Base-by-base conservation (phyloP, 1,284 basidiomycete species). In the Moesziomyces sp. region DNA sequence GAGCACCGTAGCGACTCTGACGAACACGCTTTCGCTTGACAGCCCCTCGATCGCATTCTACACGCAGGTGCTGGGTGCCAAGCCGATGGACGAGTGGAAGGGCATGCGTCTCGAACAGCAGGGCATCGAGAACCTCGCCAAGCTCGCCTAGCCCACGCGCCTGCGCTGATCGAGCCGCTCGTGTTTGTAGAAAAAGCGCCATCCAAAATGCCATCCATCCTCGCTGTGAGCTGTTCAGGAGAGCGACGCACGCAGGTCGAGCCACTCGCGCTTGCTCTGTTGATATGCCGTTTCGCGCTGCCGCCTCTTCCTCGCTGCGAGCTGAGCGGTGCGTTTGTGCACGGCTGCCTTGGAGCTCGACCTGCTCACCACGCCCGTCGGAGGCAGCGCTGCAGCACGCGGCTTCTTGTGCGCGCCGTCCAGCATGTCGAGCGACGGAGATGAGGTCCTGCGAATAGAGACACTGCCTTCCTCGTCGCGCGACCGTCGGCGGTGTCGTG, bases 21-120 rank as follows among this genome's bases (percentile, higher is more conserved):
- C 30, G 21, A 38, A 4, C 24, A 3, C 24, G 24, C 6, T 7
- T 26, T 26, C 42, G 11, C 44, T 50, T 7, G 24, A 48, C 64
- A 77, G 67, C 72, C 93, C 93, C 3, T 93, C 93, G 30, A 95
- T 96, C 76, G 91, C 91, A 59, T 83, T 82, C 60, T 82, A 80
- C 55, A 71, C 64, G 23, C 67, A 82, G 46, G 71, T 73, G 30
- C 61, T 79, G 1, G 74, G 75, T 10, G 79, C 79, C 24, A 60
- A 74, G 30, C 66, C 71, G 18, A 73, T 79, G 73, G 73, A 80
- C 18, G 81, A 78, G 13, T 84, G 82, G 82, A 62, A 73, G 24
- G 67, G 66, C 23, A 77, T 80, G 77, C 71, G 82, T 16, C 70
- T 83, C 14, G 82, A 84, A 33, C 46, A 55, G 6, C 46, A 78